Evolutionary conservation across 2,329 filamentous ascomycete species (phyloP).

Genomic region (Cytospora paraplurivora): DNA sequence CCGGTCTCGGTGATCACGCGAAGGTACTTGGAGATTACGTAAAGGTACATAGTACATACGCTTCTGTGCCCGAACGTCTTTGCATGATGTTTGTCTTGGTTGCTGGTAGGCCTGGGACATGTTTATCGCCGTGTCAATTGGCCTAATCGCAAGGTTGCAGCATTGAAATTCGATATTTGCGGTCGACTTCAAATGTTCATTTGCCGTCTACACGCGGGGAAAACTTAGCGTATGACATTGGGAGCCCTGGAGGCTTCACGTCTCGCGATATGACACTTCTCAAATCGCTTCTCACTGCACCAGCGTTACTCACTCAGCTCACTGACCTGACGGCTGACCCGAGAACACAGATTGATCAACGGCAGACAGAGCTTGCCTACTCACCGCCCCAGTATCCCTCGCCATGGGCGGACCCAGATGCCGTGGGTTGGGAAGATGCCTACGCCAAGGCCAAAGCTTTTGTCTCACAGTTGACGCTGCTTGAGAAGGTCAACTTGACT

Average conservation of each 20-base stretch:
- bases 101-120: background rate
- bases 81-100: background rate
- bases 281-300: background rate
- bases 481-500: slow-evolving; percentile 93
- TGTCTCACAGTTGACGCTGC: slow-evolving; percentile 78
- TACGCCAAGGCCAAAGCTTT: slow-evolving; percentile 76
- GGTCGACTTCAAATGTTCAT: background rate
- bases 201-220: too few species aligned
- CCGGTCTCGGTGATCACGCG: slow-evolving; percentile 29
- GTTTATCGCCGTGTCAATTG: background rate
- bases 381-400: slow-evolving; percentile 76
- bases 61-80: background rate
- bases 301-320: slow-evolving; percentile 3
- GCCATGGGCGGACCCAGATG: slow-evolving; percentile 78
- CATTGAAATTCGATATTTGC: too few species aligned
- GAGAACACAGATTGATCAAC: slow-evolving; percentile 30
- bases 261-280: background rate
- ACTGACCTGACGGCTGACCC: slow-evolving; percentile 34
- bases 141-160: background rate
- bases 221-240: background rate
- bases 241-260: too few species aligned
- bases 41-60: too few species aligned
- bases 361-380: slow-evolving; percentile 37
- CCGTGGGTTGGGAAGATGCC: slow-evolving; percentile 72
- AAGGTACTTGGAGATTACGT: slow-evolving; percentile 12